Percentiles rank a stretch among this genome's conserved stretches.
Conservation (phyloP, 495 filamentous ascomycete species). For the Tuber brumale region DNA sequence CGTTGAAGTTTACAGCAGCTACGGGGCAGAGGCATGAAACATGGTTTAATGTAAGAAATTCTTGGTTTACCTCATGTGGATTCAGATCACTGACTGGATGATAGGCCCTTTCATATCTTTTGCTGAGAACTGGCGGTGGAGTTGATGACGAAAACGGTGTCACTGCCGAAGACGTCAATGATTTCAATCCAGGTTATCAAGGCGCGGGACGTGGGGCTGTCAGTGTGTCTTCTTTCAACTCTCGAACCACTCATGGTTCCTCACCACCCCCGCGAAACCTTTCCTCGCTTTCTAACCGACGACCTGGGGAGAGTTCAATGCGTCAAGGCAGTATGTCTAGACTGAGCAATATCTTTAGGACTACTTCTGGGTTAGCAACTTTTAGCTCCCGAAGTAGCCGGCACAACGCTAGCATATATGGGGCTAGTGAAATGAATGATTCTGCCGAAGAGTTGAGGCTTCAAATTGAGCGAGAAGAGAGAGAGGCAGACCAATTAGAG, state of each 20-base stretch:
- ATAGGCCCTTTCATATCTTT: slow-evolving; percentile 76
- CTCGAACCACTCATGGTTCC: slow-evolving; percentile 58
- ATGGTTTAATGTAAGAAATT: slow-evolving; percentile 68
- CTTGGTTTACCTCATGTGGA: neutral
- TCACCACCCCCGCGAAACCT: slow-evolving; percentile 45
- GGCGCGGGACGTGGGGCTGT: slow-evolving; percentile 53
- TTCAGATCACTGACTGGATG: slow-evolving; percentile 12
- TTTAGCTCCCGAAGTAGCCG: slow-evolving; percentile 49
- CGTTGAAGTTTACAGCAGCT: slow-evolving; percentile 85
- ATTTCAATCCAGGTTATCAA: slow-evolving; percentile 72
- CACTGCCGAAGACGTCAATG: slow-evolving; percentile 70
- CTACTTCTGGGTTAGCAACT: slow-evolving; percentile 37
- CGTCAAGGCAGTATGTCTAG: slow-evolving; percentile 46
- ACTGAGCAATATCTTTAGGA: slow-evolving; percentile 42
- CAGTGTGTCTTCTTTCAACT: slow-evolving; percentile 79
- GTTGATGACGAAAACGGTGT: slow-evolving; percentile 46
- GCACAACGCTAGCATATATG: slow-evolving; percentile 54
- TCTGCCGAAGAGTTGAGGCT: slow-evolving; percentile 73
- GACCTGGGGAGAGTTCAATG: slow-evolving; percentile 46
- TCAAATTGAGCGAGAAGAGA: slow-evolving; percentile 67
- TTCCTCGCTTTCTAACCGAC: slow-evolving; percentile 39
- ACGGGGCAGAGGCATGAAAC: slow-evolving; percentile 93
- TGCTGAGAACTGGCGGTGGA: slow-evolving; percentile 64
- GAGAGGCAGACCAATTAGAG: slow-evolving; percentile 69
- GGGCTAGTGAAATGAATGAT: slow-evolving; percentile 63